Percentiles rank a stretch among this genome's conserved stretches.
Conservation (phyloP, 768 basidiomycete genomes). For the Thelephora ganbajun region DNA sequence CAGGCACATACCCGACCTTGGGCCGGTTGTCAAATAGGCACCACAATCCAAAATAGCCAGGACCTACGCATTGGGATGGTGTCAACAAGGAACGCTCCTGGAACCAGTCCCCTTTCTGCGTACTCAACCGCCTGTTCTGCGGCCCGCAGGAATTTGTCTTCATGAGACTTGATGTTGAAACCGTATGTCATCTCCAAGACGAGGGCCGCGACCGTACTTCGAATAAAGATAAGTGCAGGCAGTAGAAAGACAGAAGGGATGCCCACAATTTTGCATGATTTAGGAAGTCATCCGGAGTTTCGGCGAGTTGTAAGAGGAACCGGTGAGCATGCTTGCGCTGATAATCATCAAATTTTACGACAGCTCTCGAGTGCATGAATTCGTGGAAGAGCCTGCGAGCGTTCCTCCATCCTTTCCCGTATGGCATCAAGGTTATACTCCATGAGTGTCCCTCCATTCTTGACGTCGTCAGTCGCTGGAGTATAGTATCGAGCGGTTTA, state of each 20-base stretch:
- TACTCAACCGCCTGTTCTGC: constrained; percentile 7
- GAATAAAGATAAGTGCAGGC: not conserved
- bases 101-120: not conserved
- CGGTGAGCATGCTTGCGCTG: not conserved
- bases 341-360: not conserved
- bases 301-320: constrained; percentile 4
- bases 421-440: not conserved
- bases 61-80: not conserved
- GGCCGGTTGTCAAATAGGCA: not conserved
- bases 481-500: too few relatives aligned
- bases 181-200: constrained; percentile 14
- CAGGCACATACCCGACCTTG: not conserved
- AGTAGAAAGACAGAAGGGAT: not conserved
- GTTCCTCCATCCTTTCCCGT: not conserved
- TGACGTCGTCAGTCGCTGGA: too few relatives aligned
- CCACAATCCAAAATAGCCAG: too few relatives aligned
- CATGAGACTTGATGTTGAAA: constrained; percentile 9
- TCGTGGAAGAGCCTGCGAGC: not conserved
- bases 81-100: not conserved
- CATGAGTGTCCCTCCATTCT: too few relatives aligned
- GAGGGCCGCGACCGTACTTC: constrained; percentile 11
- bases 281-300: constrained; percentile 2
- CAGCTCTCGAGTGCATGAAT: not conserved
- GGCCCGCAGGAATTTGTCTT: constrained; percentile 10
- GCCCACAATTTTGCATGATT: constrained; percentile 7